Base-by-base conservation (phyloP, 495 filamentous ascomycete species). In the Cetradonia linearis region DNA sequence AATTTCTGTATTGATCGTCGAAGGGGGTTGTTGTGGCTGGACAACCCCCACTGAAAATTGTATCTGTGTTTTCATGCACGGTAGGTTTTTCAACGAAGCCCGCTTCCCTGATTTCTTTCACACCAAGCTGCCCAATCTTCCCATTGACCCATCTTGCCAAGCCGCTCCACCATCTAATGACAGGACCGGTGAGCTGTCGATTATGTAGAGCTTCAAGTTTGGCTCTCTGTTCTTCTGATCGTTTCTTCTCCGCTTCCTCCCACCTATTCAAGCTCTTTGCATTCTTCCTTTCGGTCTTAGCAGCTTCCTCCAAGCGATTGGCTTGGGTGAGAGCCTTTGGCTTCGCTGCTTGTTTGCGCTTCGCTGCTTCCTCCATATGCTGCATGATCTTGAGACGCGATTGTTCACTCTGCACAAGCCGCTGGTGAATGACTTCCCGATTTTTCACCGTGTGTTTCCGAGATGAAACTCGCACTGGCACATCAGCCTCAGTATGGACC, bases 81-180 rank as follows among this genome's bases (percentile, higher is more conserved):
- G 50, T 59, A 48, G 65, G 46, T 20, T 58, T 63, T 38, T 54
- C 62, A 57, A 63, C 40, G 44, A 57, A 55, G 56, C 62, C 62
- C 38, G 62, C 71, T 25, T 64, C 66, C 69, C 57, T 63, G 60
- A 63, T 73, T 65, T 56, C 63, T 40, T 80, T 81, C 23, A 86
- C 79, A 9, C 84, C 80, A 44, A 91, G 80, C 62, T 84, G 83
- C 65, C 81, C 86, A 60, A 92, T 73, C 66, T 86, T 87, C 33
- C 86, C 89, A 70, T 88, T 85, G 50, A 74, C 76, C 78, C 86
- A 87, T 59, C 86, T 83, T 49, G 85, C 89, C 61, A 87, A 75
- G 11, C 93, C 93, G 71, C 92, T 97, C 86, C 88, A 98, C 71
- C 86, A 93, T 18, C 88, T 89, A 47, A 96, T 83, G 13, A 96